Base-by-base conservation (phyloP, 805 yeast genomes). In the Saccharomyces mikatae region DNA sequence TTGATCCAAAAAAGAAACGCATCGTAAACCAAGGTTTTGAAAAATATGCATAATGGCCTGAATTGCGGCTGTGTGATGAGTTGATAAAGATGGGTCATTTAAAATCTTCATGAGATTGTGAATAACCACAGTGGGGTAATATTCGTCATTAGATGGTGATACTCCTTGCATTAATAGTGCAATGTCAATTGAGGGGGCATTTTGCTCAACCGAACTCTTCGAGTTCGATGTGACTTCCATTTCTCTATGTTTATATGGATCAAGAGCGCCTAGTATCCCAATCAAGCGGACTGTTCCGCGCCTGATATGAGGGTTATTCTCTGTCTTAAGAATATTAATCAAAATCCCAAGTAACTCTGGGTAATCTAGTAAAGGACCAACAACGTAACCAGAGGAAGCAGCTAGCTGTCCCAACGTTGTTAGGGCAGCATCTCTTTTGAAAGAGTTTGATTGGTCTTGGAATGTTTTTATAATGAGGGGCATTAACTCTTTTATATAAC, bases 181-280 rank as follows among this genome's bases (percentile, higher is more conserved):
- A 59, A 92, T 87, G 63, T 94, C 99, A 6, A 90, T 82, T 0
- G 97, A 86, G 2, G 96, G 94, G 2, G 92, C 89, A 63, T 87
- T 87, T 58, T 88, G 92, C 59, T 88, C 95, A 0, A 80, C 85
- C 3, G 72, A 58, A 30, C 68, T 66, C 53, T 71, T 71, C 1
- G 72, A 66, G 48, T 79, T 82, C 0, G 86, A 79, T 1, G 76
- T 77, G 54, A 88, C 84, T 66, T 91, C 98, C 9, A 91, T 88
- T 62, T 89, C 96, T 54, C 96, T 82, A 61, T 90, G 95, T 65
- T 89, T 91, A 67, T 92, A 94, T 0, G 99, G 99, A 70, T 94
- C 99, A 49, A 94, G 74, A 0, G 99, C 99, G 58, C 99, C 99
- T 46, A 94, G 74, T 32, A 91, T 90, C 65, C 99, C 99, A 54